Evolutionary conservation across 805 yeast species (phyloP), one percentile per base, ranked within the genome.

Genomic region (Teunomyces lycoperdinae): DNA sequence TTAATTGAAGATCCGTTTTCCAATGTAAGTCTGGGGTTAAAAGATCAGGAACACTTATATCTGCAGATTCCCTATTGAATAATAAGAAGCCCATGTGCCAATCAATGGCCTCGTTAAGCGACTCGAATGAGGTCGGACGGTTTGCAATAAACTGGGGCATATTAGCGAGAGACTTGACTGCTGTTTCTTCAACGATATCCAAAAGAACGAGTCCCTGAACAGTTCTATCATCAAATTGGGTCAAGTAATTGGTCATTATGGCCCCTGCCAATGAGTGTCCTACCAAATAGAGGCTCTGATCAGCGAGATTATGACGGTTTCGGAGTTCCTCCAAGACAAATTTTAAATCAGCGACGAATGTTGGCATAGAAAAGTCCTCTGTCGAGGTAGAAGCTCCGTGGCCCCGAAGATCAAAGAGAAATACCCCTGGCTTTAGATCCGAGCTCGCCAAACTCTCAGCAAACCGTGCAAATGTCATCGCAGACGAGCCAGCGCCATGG

Each of bases 221-320:
- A 17, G 67, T 53, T 2, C 57, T 53, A 6, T 52, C 31, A 3
- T 58, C 52, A 9, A 61, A 44, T 8, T 24, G 30, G 17, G n/a
- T 24, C 4, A 81, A 62, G 1, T 79, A 77, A 36, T 76, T 75
- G 0, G 96, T 78, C 29, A 89, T 55, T 3, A 94, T 82, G 0
- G 97, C 78, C 0, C 97, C 99, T 4, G 99, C 99, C 29, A 95
- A 71, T 1, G 97, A 89, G 64, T 92, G 99, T 0, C 98, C 98
- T 3, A 91, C 73, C 1, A 90, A 67, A 45, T 84, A 78, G 2
- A 88, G 63, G 2, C 77, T 64, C 3, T 57, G 49, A 34, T 35
- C 39, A 3, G 29, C 24, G 1, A 55, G 52, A 2, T 43, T n/a
- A 47, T 61, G 51, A 3, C 48, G 53, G 2, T 9, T 2, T 7